A percentile compares a stretch with the other conserved stretches of the same genome.
These are phyloP conservation scores for Mortierella sp. DNA, from an alignment of 371 early-diverging fungal genomes.

Conservation along the genomic window DNA sequence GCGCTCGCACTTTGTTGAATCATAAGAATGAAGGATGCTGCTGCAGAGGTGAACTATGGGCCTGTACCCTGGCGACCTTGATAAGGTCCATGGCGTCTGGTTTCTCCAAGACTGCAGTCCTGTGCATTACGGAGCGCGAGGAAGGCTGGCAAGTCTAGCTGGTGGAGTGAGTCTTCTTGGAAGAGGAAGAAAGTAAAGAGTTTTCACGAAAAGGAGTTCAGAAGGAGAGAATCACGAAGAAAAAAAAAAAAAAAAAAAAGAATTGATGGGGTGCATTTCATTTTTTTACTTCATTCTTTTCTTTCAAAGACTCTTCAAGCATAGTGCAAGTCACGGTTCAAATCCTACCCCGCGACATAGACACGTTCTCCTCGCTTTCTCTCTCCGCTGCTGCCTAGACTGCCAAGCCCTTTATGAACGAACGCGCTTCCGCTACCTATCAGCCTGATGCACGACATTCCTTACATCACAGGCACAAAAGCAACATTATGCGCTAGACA, in stretches of 20 bases:
- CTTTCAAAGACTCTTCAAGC: not conserved
- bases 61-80: constrained; percentile 57
- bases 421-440: not conserved
- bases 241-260: not conserved
- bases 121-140: constrained; percentile 5
- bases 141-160: not conserved
- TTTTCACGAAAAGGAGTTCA: not conserved
- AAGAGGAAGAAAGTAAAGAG: not conserved
- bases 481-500: not conserved
- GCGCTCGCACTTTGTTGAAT: not conserved
- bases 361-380: not conserved
- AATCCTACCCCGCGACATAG: not conserved
- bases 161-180: not conserved
- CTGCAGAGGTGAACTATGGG: not conserved
- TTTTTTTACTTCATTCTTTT: not conserved
- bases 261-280: constrained; percentile 8
- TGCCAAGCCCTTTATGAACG: too few species aligned
- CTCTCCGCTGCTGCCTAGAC: too few species aligned
- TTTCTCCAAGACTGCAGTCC: constrained; percentile 9
- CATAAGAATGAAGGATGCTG: not conserved
- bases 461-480: not conserved
- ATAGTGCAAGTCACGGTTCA: not conserved
- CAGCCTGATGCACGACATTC: not conserved
- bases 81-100: constrained; percentile 56
- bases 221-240: not conserved